Conservation (phyloP, 441 rosid genomes). For the Adansonia rubrostipa region DNA sequence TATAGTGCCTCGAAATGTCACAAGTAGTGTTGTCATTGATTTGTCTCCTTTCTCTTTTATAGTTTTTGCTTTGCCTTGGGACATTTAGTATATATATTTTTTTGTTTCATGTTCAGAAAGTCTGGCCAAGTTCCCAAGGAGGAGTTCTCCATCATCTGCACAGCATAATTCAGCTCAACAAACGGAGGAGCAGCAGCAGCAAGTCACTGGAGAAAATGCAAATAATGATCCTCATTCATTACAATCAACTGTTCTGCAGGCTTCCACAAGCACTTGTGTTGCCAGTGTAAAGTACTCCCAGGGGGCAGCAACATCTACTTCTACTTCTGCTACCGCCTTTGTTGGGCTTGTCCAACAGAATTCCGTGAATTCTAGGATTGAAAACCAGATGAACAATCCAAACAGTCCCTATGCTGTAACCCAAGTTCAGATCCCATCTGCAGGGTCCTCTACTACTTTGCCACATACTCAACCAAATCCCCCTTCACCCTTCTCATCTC, state of each 20-base stretch:
- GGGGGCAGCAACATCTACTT: constrained; percentile 25
- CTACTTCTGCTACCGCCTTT: constrained; percentile 40
- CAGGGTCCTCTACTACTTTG: constrained; percentile 43
- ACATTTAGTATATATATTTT: neutral
- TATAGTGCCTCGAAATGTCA: constrained; percentile 1
- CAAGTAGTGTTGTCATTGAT: neutral
- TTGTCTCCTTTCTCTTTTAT: neutral
- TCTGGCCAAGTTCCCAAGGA: constrained; percentile 44
- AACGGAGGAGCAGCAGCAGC: constrained; percentile 32
- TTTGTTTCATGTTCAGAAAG: constrained; percentile 34
- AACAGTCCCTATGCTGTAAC: constrained; percentile 40
- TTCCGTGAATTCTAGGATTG: constrained; percentile 46
- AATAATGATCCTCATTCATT: constrained; percentile 34
- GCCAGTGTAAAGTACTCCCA: constrained; percentile 33
- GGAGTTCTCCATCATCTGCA: constrained; percentile 29
- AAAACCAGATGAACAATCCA: constrained; percentile 34
- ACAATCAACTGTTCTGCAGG: constrained; percentile 38
- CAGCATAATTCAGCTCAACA: constrained; percentile 25
- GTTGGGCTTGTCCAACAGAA: constrained; percentile 42
- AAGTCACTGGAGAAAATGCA: constrained; percentile 24
- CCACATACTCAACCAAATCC: constrained; percentile 36
- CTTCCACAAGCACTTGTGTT: constrained; percentile 31
- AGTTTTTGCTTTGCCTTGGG: neutral
- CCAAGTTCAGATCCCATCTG: constrained; percentile 43
- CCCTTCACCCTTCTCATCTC: constrained; percentile 38